Evolutionary conservation across 1,284 basidiomycete species (phyloP).

Genomic region (Ceratobasidium sp.): DNA sequence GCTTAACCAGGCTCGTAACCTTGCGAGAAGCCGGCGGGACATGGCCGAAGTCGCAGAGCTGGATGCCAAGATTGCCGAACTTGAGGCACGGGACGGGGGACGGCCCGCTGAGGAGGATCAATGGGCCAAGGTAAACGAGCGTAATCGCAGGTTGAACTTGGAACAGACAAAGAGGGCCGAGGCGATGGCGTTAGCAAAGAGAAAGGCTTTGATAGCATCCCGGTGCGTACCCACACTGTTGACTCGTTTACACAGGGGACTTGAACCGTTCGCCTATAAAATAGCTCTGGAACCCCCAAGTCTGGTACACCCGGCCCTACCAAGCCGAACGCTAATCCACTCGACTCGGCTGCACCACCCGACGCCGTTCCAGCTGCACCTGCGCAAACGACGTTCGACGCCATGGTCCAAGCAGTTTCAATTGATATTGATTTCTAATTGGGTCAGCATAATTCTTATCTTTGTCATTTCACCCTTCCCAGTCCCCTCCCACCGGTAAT

Average conservation of each 20-base stretch:
- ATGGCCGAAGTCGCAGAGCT: constrained; percentile 69
- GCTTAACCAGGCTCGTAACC: constrained; percentile 73
- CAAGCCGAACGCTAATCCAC: constrained; percentile 1
- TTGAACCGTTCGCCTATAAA: not conserved
- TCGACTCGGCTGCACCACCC: constrained; percentile 20
- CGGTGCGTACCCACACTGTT: constrained; percentile 15
- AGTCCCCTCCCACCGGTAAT: not conserved
- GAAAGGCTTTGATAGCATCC: constrained; percentile 59
- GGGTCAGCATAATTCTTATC: constrained; percentile 11
- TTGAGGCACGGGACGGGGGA: constrained; percentile 57
- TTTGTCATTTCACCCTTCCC: not conserved
- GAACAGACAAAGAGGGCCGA: constrained; percentile 85
- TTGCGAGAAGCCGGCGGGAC: constrained; percentile 80
- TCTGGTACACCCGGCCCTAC: constrained; percentile 6
- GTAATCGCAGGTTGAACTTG: constrained; percentile 84
- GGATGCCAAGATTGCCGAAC: constrained; percentile 71
- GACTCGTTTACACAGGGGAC: too few relatives aligned
- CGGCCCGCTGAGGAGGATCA: constrained; percentile 65
- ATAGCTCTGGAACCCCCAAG: constrained; percentile 22
- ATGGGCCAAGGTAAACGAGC: constrained; percentile 86
- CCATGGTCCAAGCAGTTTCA: constrained; percentile 39
- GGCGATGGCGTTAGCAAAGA: constrained; percentile 73
- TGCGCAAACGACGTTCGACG: constrained; percentile 36
- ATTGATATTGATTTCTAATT: constrained; percentile 41
- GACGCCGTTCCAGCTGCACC: constrained; percentile 32